Conservation (phyloP, 805 yeast species). For the Metschnikowia santaceciliae region DNA sequence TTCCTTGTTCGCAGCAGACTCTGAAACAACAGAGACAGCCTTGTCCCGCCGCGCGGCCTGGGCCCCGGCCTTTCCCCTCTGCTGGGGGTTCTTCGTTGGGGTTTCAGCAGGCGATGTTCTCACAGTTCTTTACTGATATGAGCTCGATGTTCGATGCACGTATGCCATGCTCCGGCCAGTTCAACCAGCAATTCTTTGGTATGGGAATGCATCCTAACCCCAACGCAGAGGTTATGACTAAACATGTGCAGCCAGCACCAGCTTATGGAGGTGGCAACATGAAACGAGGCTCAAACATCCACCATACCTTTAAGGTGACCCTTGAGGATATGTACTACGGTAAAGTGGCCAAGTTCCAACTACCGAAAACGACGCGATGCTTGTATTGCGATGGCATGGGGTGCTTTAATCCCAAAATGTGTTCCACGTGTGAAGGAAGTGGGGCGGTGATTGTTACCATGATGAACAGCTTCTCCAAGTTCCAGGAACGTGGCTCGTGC, state of each 20-base stretch:
- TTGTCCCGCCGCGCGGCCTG: background rate
- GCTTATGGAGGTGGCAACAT: slow-evolving; percentile 1
- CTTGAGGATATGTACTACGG: slow-evolving; percentile 58
- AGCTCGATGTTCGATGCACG: slow-evolving; percentile 22
- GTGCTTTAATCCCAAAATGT: slow-evolving; percentile 33
- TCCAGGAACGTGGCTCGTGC: slow-evolving; percentile 31
- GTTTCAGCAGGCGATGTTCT: slow-evolving; percentile 22
- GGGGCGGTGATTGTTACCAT: slow-evolving; percentile 43
- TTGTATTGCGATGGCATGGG: slow-evolving; percentile 51
- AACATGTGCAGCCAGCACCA: slow-evolving; percentile 10
- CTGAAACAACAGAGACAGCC: slow-evolving; percentile 2
- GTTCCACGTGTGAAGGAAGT: slow-evolving; percentile 43
- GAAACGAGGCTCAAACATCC: slow-evolving; percentile 39
- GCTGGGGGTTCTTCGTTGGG: slow-evolving; percentile 8
- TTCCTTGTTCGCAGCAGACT: slow-evolving; percentile 5
- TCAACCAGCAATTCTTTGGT: slow-evolving; percentile 5
- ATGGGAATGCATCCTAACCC: slow-evolving; percentile 2
- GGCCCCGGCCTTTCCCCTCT: background rate
- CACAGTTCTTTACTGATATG: slow-evolving; percentile 36
- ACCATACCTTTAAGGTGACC: slow-evolving; percentile 50
- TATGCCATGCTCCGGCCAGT: slow-evolving; percentile 2
- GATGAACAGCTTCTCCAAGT: slow-evolving; percentile 42
- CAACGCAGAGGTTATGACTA: background rate
- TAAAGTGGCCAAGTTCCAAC: slow-evolving; percentile 49
- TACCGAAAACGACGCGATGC: slow-evolving; percentile 51